phyloP scores from a whole-genome alignment of 441 rosid genomes.

The Aleurites moluccanus region DNA sequence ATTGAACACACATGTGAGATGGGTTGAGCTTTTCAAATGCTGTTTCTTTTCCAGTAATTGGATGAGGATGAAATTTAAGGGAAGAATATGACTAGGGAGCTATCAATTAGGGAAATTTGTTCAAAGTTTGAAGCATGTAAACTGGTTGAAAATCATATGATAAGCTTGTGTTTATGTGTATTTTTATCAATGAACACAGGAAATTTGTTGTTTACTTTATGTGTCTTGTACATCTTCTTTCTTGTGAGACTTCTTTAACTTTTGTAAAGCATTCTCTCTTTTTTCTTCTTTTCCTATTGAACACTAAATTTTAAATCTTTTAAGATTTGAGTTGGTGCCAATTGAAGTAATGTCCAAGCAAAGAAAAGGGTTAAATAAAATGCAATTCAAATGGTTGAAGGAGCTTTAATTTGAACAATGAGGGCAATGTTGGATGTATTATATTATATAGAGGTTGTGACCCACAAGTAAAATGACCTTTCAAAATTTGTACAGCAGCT shows the following conservation, averaged over 20 bases:
- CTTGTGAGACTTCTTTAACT: background rate
- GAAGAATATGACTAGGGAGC: background rate
- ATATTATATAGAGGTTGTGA: constrained; percentile 9
- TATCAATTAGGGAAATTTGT: background rate
- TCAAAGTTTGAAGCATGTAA: background rate
- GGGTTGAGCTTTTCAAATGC: background rate
- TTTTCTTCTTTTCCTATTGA: background rate
- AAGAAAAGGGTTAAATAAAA: background rate
- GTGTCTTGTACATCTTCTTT: background rate
- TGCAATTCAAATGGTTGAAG: background rate
- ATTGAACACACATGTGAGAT: constrained; percentile 10
- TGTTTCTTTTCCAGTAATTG: background rate
- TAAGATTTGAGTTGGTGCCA: background rate
- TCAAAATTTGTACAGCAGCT: background rate
- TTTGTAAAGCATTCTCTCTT: background rate
- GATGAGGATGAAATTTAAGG: background rate
- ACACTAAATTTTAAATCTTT: background rate
- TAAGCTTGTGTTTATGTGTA: background rate
- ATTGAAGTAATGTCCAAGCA: constrained; percentile 27
- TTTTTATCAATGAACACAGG: constrained; percentile 10
- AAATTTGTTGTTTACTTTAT: background rate
- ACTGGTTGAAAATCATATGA: background rate
- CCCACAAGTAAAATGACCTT: constrained; percentile 8
- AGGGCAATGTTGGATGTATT: background rate
- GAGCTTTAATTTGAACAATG: background rate